Percentiles rank a stretch among this genome's conserved stretches.
Evolutionary conservation across 768 basidiomycete genomes (phyloP).

Genomic region (Auriscalpium orientale): DNA sequence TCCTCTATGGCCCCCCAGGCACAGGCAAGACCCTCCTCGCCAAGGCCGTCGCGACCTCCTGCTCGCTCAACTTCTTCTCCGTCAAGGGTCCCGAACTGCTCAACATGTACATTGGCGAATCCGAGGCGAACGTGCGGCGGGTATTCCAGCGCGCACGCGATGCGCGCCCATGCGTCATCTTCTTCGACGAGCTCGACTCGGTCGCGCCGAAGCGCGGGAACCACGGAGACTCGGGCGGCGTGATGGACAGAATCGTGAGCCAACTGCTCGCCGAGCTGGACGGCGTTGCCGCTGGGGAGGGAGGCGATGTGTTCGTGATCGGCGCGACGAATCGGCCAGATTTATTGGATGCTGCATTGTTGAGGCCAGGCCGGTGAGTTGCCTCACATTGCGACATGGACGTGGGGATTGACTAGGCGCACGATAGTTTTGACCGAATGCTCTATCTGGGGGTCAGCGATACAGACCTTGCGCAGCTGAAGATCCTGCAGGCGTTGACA

Average conservation of each 20-base stretch:
- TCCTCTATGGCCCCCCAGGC: slow-evolving; percentile 92
- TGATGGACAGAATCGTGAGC: slow-evolving; percentile 97
- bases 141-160: slow-evolving; percentile 89
- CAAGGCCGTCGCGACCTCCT: slow-evolving; percentile 94
- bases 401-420: neutral
- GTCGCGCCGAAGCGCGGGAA: slow-evolving; percentile 93
- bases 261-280: slow-evolving; percentile 92
- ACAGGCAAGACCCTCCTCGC: slow-evolving; percentile 94
- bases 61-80: slow-evolving; percentile 94
- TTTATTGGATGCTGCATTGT: slow-evolving; percentile 78
- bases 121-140: slow-evolving; percentile 92
- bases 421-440: slow-evolving; percentile 85
- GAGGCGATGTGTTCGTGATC: slow-evolving; percentile 82
- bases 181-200: slow-evolving; percentile 94
- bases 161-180: slow-evolving; percentile 90
- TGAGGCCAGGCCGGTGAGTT: slow-evolving; percentile 77
- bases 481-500: slow-evolving; percentile 85
- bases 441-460: slow-evolving; percentile 91
- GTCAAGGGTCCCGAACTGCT: slow-evolving; percentile 93
- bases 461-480: slow-evolving; percentile 75
- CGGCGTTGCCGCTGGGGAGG: slow-evolving; percentile 62
- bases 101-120: slow-evolving; percentile 98
- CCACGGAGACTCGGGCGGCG: slow-evolving; percentile 93
- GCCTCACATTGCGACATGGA: neutral
- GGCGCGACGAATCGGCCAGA: slow-evolving; percentile 95